Conservation (phyloP, 306 rosid species). For the Trifolium fragiferum region DNA sequence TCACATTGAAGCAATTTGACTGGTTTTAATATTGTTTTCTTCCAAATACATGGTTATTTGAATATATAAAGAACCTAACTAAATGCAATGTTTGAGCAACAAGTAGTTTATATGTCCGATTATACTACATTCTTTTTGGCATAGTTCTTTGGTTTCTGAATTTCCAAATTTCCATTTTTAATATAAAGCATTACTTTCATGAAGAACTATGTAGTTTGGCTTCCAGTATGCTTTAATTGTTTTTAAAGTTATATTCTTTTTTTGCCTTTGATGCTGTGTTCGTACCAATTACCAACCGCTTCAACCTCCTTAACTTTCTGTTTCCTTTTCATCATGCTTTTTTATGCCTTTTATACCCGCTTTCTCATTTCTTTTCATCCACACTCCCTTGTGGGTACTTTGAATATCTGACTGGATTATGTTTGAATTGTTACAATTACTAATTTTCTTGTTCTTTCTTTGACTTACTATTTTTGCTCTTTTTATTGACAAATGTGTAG, state of each 20-base stretch:
- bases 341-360: not conserved
- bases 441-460: conserved; percentile 3
- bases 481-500: conserved; percentile 46
- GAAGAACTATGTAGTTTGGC: not conserved
- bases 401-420: not conserved
- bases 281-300: not conserved
- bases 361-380: conserved; percentile 4
- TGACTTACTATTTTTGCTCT: conserved; percentile 5
- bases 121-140: not conserved
- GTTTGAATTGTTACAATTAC: not conserved
- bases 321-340: not conserved
- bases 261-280: not conserved
- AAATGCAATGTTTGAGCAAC: not conserved
- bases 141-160: not conserved
- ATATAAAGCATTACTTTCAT: not conserved
- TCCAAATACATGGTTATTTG: not conserved
- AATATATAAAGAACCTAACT: not conserved
- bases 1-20: conserved; percentile 28
- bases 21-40: conserved; percentile 1
- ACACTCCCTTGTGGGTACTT: not conserved
- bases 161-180: not conserved
- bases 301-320: not conserved
- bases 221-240: not conserved
- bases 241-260: not conserved
- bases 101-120: not conserved